Evolutionary conservation across 2,329 filamentous ascomycete genomes (phyloP).

Genomic region (Colletotrichum gloeosporioides): DNA sequence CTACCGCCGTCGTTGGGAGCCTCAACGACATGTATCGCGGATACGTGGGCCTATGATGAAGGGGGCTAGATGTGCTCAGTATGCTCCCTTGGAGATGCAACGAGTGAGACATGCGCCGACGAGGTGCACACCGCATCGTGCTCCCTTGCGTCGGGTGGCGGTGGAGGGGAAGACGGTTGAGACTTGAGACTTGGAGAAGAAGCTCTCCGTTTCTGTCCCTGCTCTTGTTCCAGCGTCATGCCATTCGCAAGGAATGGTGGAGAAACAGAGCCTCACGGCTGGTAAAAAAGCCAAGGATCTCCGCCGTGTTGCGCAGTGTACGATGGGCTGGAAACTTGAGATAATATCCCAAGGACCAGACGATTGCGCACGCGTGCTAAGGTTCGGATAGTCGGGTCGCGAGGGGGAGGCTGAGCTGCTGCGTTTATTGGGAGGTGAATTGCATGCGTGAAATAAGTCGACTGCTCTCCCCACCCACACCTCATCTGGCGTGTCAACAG

Average conservation of each 20-base stretch:
- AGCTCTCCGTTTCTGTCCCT: not conserved
- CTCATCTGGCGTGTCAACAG: not conserved
- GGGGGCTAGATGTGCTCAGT: not conserved
- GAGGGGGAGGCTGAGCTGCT: not conserved
- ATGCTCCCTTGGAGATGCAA: constrained; percentile 1
- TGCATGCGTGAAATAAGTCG: not conserved
- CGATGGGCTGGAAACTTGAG: not conserved
- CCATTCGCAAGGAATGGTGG: not conserved
- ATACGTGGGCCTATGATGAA: not conserved
- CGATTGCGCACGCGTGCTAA: not conserved
- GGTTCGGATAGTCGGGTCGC: not conserved
- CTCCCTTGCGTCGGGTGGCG: not conserved
- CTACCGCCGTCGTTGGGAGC: not conserved
- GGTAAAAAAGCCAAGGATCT: not conserved
- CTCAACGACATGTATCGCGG: constrained; percentile 1
- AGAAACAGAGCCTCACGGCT: not conserved
- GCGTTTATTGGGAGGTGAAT: not conserved
- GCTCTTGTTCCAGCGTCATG: not conserved
- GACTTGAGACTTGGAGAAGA: not conserved
- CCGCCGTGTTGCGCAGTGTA: not conserved
- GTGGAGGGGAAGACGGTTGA: not conserved
- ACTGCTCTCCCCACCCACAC: constrained; percentile 11
- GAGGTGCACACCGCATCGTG: constrained; percentile 14
- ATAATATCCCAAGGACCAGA: not conserved
- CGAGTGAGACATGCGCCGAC: constrained; percentile 7